Conservation (phyloP, 345 rosid species). For the Draba incana region DNA sequence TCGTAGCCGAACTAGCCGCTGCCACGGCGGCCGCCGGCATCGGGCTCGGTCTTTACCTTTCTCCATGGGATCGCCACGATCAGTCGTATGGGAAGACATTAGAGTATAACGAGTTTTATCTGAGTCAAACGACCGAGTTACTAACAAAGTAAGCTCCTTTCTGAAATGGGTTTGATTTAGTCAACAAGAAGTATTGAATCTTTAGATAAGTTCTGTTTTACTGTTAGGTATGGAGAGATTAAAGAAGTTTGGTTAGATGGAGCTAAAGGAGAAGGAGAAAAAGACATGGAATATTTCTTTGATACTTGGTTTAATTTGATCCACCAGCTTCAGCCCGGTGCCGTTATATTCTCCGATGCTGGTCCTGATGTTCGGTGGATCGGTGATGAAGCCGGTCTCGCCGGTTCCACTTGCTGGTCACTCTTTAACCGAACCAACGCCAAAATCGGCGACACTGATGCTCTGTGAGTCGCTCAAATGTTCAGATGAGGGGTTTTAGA, state of each 20-base stretch:
- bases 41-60: constrained; percentile 71
- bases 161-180: neutral
- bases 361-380: constrained; percentile 86
- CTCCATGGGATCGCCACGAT: constrained; percentile 97
- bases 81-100: constrained; percentile 66
- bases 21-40: constrained; percentile 67
- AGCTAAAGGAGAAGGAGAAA: constrained; percentile 78
- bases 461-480: constrained; percentile 49
- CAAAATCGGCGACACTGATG: constrained; percentile 60
- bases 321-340: constrained; percentile 73
- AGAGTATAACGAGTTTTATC: constrained; percentile 81
- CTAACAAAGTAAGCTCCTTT: constrained; percentile 60
- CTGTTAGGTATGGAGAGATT: constrained; percentile 87
- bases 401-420: constrained; percentile 85
- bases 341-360: constrained; percentile 82
- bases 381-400: constrained; percentile 79
- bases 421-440: constrained; percentile 67
- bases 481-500: too few species aligned
- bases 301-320: constrained; percentile 80
- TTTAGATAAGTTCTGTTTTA: neutral
- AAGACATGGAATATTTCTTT: constrained; percentile 76
- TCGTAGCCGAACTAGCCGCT: constrained; percentile 63
- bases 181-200: neutral
- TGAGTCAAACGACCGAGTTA: constrained; percentile 88
- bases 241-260: constrained; percentile 84